phyloP scores from a whole-genome alignment of 108 stramenopile genomes.

The Hondaea fermentalgiana region DNA sequence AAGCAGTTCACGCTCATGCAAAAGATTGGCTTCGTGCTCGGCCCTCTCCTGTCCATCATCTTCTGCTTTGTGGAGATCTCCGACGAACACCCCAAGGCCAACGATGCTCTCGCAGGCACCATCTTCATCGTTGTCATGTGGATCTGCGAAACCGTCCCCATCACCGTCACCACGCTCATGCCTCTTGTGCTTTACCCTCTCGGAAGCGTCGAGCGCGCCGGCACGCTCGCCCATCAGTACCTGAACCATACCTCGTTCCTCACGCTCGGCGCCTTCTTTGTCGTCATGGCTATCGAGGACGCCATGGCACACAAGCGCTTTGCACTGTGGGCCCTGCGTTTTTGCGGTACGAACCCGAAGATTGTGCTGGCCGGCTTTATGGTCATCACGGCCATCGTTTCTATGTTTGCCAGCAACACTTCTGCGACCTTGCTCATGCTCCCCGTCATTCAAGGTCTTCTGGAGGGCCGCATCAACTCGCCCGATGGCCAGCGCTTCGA shows the following conservation, averaged over 20 bases:
- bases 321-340: not conserved
- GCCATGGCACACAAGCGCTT: not conserved
- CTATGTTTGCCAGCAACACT: not conserved
- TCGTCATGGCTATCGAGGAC: not conserved
- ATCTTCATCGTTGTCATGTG: not conserved
- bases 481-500: not conserved
- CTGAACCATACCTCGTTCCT: not conserved
- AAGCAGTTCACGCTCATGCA: not conserved
- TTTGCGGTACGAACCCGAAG: not conserved
- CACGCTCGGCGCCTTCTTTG: not conserved
- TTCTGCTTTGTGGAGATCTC: not conserved
- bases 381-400: not conserved
- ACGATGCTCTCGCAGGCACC: not conserved
- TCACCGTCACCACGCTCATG: not conserved
- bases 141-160: not conserved
- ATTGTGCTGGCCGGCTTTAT: not conserved
- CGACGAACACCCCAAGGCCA: not conserved
- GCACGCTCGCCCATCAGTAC: not conserved
- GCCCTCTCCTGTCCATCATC: not conserved
- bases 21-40: not conserved
- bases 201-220: not conserved
- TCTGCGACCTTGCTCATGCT: not conserved
- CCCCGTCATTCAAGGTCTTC: not conserved
- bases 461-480: not conserved
- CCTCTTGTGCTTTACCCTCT: not conserved